Evolutionary conservation across 2,329 filamentous ascomycete genomes (phyloP).

Genomic region (Huntiella savannae): DNA sequence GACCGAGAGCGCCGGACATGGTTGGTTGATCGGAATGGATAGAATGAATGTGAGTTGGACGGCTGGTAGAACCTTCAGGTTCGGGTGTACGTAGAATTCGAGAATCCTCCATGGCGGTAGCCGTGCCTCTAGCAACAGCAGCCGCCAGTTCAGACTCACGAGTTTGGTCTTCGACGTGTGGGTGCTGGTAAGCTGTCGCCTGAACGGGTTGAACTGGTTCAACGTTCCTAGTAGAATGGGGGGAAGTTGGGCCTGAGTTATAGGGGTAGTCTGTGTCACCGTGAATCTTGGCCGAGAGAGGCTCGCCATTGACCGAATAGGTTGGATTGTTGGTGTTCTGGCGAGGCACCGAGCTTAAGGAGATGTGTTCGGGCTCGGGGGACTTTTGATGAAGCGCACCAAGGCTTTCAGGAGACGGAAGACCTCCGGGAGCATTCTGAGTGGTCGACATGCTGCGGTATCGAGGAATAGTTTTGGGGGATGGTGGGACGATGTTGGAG

Average conservation of each 20-base stretch:
- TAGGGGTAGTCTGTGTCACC: not conserved
- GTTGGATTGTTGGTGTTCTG: not conserved
- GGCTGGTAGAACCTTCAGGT: not conserved
- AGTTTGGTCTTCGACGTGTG: not conserved
- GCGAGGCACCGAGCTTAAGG: not conserved
- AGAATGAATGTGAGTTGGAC: not conserved
- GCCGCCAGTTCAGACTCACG: not conserved
- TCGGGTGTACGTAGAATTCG: not conserved
- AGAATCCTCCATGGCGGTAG: not conserved
- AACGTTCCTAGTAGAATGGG: not conserved
- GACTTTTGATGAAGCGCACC: not conserved
- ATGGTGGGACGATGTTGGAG: not conserved
- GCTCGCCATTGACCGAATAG: not conserved
- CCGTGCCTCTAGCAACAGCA: not conserved
- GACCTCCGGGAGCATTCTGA: not conserved
- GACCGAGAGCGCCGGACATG: not conserved
- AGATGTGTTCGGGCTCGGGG: not conserved
- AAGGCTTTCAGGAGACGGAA: slow-evolving; percentile 3
- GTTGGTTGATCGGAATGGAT: not conserved
- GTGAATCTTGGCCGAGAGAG: not conserved
- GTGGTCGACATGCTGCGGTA: slow-evolving; percentile 1
- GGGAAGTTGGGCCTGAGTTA: not conserved
- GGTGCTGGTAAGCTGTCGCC: not conserved
- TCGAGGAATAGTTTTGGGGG: not conserved
- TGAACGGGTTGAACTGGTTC: not conserved